Evolutionary conservation across 306 rosid species (phyloP).

Genomic region (Quercus engelmannii): DNA sequence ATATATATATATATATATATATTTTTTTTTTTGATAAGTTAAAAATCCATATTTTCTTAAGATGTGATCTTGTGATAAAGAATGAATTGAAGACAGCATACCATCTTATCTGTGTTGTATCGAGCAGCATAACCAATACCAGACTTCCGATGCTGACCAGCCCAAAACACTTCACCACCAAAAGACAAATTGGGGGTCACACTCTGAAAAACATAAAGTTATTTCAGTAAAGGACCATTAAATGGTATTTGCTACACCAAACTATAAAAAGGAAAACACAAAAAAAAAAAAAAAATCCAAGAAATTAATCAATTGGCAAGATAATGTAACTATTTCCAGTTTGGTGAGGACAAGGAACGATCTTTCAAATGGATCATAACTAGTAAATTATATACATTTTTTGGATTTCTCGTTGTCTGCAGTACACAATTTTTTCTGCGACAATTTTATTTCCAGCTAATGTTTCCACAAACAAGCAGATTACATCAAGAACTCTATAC

Average conservation of each 20-base stretch:
- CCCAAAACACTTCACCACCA: conserved; percentile 99
- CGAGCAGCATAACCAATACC: conserved; percentile 98
- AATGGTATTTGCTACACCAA: background rate
- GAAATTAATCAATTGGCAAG: background rate
- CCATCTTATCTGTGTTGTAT: conserved; percentile 94
- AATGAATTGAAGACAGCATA: conserved; percentile 23
- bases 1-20: too few species aligned
- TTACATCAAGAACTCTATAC: too few species aligned
- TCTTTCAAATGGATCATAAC: too few species aligned
- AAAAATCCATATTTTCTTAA: background rate
- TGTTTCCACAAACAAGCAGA: too few species aligned
- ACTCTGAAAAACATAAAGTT: conserved; percentile 49
- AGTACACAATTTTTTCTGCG: too few species aligned
- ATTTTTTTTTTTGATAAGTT: too few species aligned
- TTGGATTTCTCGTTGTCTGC: background rate
- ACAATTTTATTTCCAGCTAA: too few species aligned
- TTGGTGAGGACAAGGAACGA: too few species aligned
- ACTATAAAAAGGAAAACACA: background rate
- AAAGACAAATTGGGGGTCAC: conserved; percentile 77
- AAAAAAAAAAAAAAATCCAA: background rate
- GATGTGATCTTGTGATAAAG: background rate
- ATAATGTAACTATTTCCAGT: background rate
- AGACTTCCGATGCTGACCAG: conserved; percentile 98
- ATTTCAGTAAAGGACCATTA: background rate
- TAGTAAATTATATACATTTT: background rate